Percentiles rank a stretch among this genome's conserved stretches.
Evolutionary conservation across 805 yeast genomes (phyloP).

Genomic region (Cyberlindnera mrakii): DNA sequence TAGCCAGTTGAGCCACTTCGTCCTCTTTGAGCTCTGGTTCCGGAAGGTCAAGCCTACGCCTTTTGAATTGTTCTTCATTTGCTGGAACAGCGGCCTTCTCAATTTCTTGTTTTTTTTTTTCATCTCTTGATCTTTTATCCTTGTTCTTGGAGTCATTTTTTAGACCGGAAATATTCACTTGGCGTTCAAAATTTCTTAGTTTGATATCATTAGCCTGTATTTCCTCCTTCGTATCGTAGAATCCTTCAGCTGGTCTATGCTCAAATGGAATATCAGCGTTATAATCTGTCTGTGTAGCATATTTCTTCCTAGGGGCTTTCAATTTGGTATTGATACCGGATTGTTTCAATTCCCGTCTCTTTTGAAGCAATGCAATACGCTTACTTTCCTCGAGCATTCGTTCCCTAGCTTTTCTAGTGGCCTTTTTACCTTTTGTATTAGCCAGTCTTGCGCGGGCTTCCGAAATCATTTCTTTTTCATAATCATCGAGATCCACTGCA

Average conservation of each 20-base stretch:
- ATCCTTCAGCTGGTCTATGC: conserved; percentile 58
- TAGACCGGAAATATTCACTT: conserved; percentile 41
- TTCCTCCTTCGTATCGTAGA: conserved; percentile 66
- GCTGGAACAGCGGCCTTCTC: conserved; percentile 10
- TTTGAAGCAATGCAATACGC: conserved; percentile 69
- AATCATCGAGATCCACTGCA: conserved; percentile 73
- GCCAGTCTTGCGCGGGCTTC: conserved; percentile 91
- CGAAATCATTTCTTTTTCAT: conserved; percentile 85
- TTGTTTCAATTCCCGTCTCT: conserved; percentile 72
- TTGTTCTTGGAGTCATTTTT: conserved; percentile 28
- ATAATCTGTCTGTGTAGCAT: conserved; percentile 65
- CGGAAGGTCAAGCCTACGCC: conserved; percentile 26
- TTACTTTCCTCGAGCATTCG: conserved; percentile 73
- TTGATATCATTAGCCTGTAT: conserved; percentile 32
- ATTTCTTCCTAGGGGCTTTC: conserved; percentile 45
- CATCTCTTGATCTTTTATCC: conserved; percentile 25
- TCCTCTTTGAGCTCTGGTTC: conserved; percentile 26
- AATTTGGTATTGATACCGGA: conserved; percentile 60
- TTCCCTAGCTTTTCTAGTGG: conserved; percentile 84
- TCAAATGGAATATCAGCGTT: conserved; percentile 81
- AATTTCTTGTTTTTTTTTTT: conserved; percentile 22
- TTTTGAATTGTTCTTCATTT: conserved; percentile 7
- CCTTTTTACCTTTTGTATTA: conserved; percentile 91
- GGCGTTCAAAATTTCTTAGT: conserved; percentile 35
- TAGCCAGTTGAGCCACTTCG: conserved; percentile 10